Conservation (phyloP, 2,329 filamentous ascomycete species). For the Fusarium anguioides region DNA sequence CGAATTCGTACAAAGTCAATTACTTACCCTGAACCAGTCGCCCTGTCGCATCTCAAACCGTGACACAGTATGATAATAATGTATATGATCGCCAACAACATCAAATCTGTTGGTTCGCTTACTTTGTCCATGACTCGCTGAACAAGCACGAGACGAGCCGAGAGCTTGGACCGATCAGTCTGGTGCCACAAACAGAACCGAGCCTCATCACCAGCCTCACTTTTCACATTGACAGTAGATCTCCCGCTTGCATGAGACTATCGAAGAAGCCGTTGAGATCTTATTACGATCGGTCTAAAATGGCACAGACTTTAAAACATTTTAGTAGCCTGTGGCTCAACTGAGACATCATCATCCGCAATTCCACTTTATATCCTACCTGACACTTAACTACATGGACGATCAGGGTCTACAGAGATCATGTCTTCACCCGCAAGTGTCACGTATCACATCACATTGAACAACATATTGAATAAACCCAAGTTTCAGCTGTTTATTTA, state of each 20-base stretch:
- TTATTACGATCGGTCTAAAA: slow-evolving; percentile 13
- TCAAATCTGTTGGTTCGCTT: slow-evolving; percentile 13
- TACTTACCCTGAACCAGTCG: slow-evolving; percentile 8
- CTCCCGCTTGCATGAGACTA: slow-evolving; percentile 11
- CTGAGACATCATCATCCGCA: slow-evolving; percentile 2
- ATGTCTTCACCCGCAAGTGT: slow-evolving; percentile 10
- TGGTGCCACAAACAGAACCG: slow-evolving; percentile 14
- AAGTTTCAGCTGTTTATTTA: slow-evolving; percentile 34
- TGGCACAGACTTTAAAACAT: neutral
- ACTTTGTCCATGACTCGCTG: neutral
- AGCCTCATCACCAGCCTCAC: slow-evolving; percentile 27
- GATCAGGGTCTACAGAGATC: neutral
- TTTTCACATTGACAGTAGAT: neutral
- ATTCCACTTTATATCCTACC: neutral
- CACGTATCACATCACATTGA: slow-evolving; percentile 36
- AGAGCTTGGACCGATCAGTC: neutral
- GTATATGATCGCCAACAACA: neutral
- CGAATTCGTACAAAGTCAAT: fast-evolving
- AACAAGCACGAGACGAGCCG: slow-evolving; percentile 25
- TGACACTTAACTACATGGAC: neutral
- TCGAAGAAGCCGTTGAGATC: slow-evolving; percentile 21
- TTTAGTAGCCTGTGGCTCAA: neutral
- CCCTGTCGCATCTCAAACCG: too few relatives aligned
- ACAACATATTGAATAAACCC: neutral
- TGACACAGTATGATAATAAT: too few relatives aligned